Conservation (phyloP, 345 rosid genomes). For the Eucalyptus marginata region DNA sequence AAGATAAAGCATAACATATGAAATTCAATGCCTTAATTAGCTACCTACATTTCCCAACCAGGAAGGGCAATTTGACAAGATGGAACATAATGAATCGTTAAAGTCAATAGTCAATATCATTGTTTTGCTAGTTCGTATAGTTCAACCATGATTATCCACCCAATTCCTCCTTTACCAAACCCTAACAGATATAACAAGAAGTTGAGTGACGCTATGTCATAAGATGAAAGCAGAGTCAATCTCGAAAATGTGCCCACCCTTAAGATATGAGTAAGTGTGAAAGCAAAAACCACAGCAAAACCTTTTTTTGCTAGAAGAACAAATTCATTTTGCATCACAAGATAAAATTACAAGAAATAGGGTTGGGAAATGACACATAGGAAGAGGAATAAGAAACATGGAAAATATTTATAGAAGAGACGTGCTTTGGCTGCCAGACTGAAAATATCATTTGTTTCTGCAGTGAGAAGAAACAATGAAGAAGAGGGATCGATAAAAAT, state of each 20-base stretch:
- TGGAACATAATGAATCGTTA: fast-evolving
- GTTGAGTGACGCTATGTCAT: background rate
- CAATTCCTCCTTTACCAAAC: background rate
- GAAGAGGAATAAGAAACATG: background rate
- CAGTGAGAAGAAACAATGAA: background rate
- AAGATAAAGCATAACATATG: background rate
- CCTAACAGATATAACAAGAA: background rate
- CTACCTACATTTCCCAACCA: background rate
- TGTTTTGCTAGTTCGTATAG: background rate
- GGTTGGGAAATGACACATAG: background rate
- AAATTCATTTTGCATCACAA: background rate
- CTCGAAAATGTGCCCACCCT: background rate
- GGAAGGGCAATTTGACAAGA: background rate
- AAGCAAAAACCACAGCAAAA: background rate
- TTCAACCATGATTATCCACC: background rate
- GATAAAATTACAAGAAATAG: background rate
- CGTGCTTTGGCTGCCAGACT: slow-evolving; percentile 87
- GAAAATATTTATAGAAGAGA: background rate
- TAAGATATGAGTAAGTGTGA: background rate
- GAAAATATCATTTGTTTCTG: slow-evolving; percentile 94
- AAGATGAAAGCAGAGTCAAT: background rate
- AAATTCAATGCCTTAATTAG: background rate
- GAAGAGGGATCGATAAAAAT: background rate
- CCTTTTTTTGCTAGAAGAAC: background rate
- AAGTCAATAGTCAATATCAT: background rate